These are phyloP conservation scores for Fomitopsis schrenkii DNA, from an alignment of 1,284 basidiomycete species.

Conservation along the genomic window DNA sequence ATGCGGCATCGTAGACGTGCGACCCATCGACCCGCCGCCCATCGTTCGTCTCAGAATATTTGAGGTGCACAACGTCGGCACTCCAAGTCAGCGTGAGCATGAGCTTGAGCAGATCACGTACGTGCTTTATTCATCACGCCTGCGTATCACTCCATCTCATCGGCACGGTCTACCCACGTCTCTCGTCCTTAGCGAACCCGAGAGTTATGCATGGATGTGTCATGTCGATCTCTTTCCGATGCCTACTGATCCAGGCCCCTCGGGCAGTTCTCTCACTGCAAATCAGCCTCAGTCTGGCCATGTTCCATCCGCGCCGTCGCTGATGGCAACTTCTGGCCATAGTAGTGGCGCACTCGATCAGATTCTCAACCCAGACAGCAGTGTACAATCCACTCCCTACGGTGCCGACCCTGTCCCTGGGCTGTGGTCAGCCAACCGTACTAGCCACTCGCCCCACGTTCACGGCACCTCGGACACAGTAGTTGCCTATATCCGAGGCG, in stretches of 20 bases:
- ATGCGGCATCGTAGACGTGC: conserved; percentile 34
- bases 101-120: conserved; percentile 28
- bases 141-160: not conserved
- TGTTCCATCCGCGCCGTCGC: no score
- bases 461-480: no score
- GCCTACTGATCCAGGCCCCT: conserved; percentile 12
- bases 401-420: no score
- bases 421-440: no score
- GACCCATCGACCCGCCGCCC: conserved; percentile 40
- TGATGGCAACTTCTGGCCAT: no score
- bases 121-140: conserved; percentile 26
- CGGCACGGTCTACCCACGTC: not conserved
- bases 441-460: no score
- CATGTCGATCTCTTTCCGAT: conserved; percentile 61
- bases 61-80: conserved; percentile 20
- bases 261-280: no score
- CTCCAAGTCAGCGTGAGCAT: conserved; percentile 23
- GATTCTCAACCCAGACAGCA: no score
- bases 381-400: no score
- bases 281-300: no score
- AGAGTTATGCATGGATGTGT: conserved; percentile 51
- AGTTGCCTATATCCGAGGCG: no score
- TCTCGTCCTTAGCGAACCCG: conserved; percentile 33
- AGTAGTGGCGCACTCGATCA: no score
- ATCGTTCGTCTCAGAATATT: conserved; percentile 32